Conservation (phyloP, 805 yeast genomes). For the Grigorovia transvaalensis region DNA sequence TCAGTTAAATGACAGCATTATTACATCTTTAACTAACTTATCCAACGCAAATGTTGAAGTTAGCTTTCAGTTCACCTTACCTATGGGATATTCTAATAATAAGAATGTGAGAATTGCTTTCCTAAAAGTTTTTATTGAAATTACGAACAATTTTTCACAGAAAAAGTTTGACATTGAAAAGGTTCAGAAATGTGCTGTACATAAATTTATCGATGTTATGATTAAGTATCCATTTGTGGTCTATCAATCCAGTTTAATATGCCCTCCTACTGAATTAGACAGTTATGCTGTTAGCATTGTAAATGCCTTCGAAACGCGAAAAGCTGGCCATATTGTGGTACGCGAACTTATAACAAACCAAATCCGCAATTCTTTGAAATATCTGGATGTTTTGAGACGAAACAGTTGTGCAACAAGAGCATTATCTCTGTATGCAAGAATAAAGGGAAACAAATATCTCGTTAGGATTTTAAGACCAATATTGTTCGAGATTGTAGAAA, state of each 20-base stretch:
- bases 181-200: constrained; percentile 11
- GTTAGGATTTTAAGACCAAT: constrained; percentile 42
- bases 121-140: constrained; percentile 62
- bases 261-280: constrained; percentile 59
- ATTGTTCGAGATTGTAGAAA: constrained; percentile 40
- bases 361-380: constrained; percentile 43
- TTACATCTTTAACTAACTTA: constrained; percentile 55
- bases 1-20: constrained; percentile 47
- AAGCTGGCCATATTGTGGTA: constrained; percentile 35
- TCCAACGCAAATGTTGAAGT: constrained; percentile 62
- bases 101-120: constrained; percentile 55
- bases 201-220: constrained; percentile 19
- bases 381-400: constrained; percentile 63
- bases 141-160: constrained; percentile 30
- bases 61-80: constrained; percentile 63
- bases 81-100: constrained; percentile 64
- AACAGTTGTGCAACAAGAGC: constrained; percentile 71
- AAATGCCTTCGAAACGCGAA: constrained; percentile 37
- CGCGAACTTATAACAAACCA: constrained; percentile 47
- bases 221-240: constrained; percentile 34
- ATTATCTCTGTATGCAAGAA: constrained; percentile 56
- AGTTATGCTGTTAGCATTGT: constrained; percentile 54
- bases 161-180: constrained; percentile 18
- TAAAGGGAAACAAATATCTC: constrained; percentile 50
- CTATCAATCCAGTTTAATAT: constrained; percentile 44